Percentiles rank a stretch among this genome's conserved stretches.
phyloP scores from a whole-genome alignment of 768 basidiomycete genomes.

The Melanogaster broomeanus region DNA sequence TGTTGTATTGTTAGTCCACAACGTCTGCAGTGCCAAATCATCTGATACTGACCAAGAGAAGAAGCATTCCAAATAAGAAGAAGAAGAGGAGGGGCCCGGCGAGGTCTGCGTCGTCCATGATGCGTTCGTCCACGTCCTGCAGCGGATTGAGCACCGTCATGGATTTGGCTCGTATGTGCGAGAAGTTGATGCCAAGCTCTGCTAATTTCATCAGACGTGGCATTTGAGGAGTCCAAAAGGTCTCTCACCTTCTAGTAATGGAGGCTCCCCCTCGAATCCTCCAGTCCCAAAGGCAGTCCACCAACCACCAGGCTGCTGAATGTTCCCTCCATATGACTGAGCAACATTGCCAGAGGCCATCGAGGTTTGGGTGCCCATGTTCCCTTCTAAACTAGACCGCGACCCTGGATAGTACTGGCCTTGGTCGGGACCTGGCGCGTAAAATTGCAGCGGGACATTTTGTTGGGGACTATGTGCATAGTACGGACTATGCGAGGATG shows the following conservation, averaged over 20 bases:
- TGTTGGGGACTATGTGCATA: slow-evolving; percentile 50
- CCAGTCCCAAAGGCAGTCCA: slow-evolving; percentile 97
- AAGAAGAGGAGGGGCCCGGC: slow-evolving; percentile 95
- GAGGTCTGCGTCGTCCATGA: slow-evolving; percentile 99
- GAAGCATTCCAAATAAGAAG: slow-evolving; percentile 90
- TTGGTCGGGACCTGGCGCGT: slow-evolving; percentile 60
- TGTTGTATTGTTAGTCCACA: slow-evolving; percentile 33
- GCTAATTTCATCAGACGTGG: slow-evolving; percentile 2
- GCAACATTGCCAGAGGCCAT: slow-evolving; percentile 47
- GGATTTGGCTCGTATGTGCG: slow-evolving; percentile 92
- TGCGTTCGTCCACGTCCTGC: slow-evolving; percentile 77
- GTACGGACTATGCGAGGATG: slow-evolving; percentile 61
- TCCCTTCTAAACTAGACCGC: slow-evolving; percentile 77
- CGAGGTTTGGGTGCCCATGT: slow-evolving; percentile 55
- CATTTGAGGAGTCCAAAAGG: background rate
- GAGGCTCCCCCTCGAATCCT: slow-evolving; percentile 94
- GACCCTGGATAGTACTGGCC: slow-evolving; percentile 68
- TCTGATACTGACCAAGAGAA: slow-evolving; percentile 75
- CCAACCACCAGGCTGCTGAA: slow-evolving; percentile 78
- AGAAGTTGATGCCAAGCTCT: slow-evolving; percentile 99
- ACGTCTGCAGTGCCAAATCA: background rate
- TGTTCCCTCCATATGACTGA: slow-evolving; percentile 67
- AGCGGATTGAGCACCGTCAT: slow-evolving; percentile 95
- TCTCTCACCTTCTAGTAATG: slow-evolving; percentile 83
- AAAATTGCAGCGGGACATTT: slow-evolving; percentile 74